Conservation (phyloP, 2,329 filamentous ascomycete genomes). For the Fusarium temperatum region DNA sequence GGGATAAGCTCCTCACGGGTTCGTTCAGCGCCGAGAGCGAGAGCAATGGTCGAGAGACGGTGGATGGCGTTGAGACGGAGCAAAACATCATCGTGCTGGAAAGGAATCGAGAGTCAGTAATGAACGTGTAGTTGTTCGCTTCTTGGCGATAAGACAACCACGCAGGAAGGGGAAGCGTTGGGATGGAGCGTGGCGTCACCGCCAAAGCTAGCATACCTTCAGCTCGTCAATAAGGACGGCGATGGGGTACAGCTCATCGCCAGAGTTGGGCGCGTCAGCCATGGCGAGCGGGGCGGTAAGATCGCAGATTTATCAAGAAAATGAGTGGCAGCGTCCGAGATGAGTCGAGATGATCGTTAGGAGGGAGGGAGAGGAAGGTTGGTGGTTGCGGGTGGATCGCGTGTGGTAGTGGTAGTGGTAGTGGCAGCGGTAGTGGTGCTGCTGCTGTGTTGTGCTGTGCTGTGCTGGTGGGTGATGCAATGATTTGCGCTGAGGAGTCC, state of each 20-base stretch:
- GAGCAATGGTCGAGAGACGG: constrained; percentile 95
- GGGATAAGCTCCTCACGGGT: constrained; percentile 98
- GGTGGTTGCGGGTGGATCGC: constrained; percentile 43
- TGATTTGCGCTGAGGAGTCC: constrained; percentile 46
- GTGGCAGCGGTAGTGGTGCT: neutral
- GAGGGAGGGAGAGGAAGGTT: constrained; percentile 35
- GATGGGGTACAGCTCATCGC: constrained; percentile 99
- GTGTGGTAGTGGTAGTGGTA: constrained; percentile 33
- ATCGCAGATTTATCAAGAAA: constrained; percentile 45
- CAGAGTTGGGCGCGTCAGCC: constrained; percentile 88
- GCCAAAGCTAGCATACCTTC: constrained; percentile 72
- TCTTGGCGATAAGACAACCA: constrained; percentile 18
- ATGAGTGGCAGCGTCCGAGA: constrained; percentile 32
- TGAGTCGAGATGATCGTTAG: constrained; percentile 33
- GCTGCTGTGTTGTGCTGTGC: neutral
- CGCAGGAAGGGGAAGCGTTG: constrained; percentile 12
- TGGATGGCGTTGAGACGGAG: constrained; percentile 98
- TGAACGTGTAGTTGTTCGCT: constrained; percentile 36
- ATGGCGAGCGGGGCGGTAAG: constrained; percentile 65
- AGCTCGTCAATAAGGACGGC: constrained; percentile 99
- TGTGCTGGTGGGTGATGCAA: constrained; percentile 44
- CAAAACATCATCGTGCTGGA: constrained; percentile 95
- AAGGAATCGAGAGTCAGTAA: constrained; percentile 33
- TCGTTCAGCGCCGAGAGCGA: constrained; percentile 93
- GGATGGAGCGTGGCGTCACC: constrained; percentile 37